These are phyloP conservation scores for Termitomyces sp. DNA, from an alignment of 768 basidiomycete genomes.

Conservation along the genomic window DNA sequence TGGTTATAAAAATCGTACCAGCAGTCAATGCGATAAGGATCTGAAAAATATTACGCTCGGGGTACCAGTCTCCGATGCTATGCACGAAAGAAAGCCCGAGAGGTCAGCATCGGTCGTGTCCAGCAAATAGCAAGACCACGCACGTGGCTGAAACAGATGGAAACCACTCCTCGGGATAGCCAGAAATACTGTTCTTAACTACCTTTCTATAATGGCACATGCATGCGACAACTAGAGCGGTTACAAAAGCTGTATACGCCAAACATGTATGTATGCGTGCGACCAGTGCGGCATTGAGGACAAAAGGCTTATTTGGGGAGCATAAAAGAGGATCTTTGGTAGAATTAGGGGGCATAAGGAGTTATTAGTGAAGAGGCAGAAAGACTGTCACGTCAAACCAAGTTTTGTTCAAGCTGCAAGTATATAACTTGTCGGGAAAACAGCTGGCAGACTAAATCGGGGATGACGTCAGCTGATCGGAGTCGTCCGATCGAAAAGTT, in stretches of 20 bases:
- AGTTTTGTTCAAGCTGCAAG: not conserved
- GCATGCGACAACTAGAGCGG: conserved; percentile 60
- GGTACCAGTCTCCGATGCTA: conserved; percentile 90
- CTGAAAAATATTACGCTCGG: conserved; percentile 81
- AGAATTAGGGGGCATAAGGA: conserved; percentile 3
- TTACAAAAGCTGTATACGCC: conserved; percentile 56
- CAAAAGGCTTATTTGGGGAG: conserved; percentile 8
- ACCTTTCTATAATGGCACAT: conserved; percentile 76
- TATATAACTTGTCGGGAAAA: no score
- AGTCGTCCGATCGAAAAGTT: not conserved
- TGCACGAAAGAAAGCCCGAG: not conserved
- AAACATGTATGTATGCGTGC: conserved; percentile 62
- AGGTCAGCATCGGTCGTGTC: not conserved
- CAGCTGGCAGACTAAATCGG: not conserved
- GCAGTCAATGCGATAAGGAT: conserved; percentile 83
- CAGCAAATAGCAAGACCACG: conserved; percentile 18
- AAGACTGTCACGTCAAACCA: not conserved
- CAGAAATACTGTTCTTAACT: conserved; percentile 79
- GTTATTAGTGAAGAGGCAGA: not conserved
- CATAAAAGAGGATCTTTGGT: not conserved
- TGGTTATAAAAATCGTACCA: conserved; percentile 26
- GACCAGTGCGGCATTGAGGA: conserved; percentile 46
- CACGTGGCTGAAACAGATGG: conserved; percentile 86
- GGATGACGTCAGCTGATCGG: conserved; percentile 7
- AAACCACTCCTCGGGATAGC: conserved; percentile 85